A percentile compares a stretch with the other conserved stretches of the same genome.
These are phyloP conservation scores for Vitis hybrid DNA, from an alignment of 177 flowering plant species.

Conservation along the genomic window DNA sequence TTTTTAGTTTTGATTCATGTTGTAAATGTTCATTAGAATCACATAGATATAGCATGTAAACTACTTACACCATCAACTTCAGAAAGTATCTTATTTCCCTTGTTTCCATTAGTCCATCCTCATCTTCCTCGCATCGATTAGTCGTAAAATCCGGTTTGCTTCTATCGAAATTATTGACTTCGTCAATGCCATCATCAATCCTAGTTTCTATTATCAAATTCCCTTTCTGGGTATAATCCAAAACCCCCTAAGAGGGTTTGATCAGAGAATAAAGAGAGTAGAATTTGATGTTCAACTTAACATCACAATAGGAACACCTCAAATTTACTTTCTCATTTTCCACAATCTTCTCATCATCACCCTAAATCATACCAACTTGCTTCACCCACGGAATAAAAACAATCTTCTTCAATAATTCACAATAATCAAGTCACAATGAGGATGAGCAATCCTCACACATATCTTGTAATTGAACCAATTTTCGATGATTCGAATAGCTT, in stretches of 20 bases:
- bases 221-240: slow-evolving; percentile 43
- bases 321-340: slow-evolving; percentile 33
- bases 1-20: too few species aligned
- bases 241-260: slow-evolving; percentile 54
- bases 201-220: slow-evolving; percentile 31
- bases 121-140: slow-evolving; percentile 26
- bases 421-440: slow-evolving; percentile 18
- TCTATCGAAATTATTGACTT: slow-evolving; percentile 18
- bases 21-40: too few species aligned
- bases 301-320: slow-evolving; percentile 76
- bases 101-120: slow-evolving; percentile 21
- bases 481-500: slow-evolving; percentile 58
- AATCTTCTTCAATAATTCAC: slow-evolving; percentile 20
- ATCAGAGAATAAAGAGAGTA: slow-evolving; percentile 40
- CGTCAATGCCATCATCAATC: slow-evolving; percentile 22
- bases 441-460: slow-evolving; percentile 87
- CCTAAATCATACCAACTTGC: slow-evolving; percentile 32
- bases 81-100: slow-evolving; percentile 24
- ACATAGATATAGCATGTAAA: too few species aligned
- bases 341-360: slow-evolving; percentile 24
- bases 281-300: slow-evolving; percentile 27
- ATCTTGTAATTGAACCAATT: slow-evolving; percentile 46
- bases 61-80: slow-evolving; percentile 13
- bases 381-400: slow-evolving; percentile 43
- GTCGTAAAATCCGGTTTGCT: slow-evolving; percentile 31